Base-by-base conservation (phyloP, 2,329 filamentous ascomycete species). In the Alternaria hordeiaustralica region DNA sequence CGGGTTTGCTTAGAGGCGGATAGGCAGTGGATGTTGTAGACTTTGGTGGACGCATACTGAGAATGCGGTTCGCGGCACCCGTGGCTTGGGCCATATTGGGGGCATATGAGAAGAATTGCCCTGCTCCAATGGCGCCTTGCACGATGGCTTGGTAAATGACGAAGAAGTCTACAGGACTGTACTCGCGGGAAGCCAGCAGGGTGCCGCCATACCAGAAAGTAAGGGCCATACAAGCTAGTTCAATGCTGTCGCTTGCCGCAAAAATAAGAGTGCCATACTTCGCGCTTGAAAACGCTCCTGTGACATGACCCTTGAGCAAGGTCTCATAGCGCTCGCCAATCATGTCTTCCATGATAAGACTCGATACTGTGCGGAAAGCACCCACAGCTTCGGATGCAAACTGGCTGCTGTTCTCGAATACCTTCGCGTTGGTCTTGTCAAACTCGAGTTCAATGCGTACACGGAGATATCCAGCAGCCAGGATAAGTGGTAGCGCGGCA, bases 351-450 rank as follows among this genome's bases (percentile, higher is more conserved):
- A 94, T 86, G 1, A 89, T 91, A 18, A 94, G 82, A 1, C 90
- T 86, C 0, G 89, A 82, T 6, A 94, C 91, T 0, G 92, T 94
- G 10, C 91, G 85, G 76, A 92, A 92, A 0, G 91, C 91, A 2
- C 88, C 86, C 44, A 94, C 91, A 5, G 90, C 87, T 75, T 94
- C 92, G 1, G 90, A 87, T 0, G 90, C 91, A 69, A 93, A 93
- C 70, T 91, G 88, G 20, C 91, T 92, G 71, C 89, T 92, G 68
- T 90, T 87, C 15, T 87, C 85, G 68, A 92, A 93, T 0, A 92
- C 89, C 11, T 84, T 85, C 1, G 87, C 85, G 67, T 91, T 91
- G 84, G 91, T 87, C 69, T 87, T 84, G 65, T 91, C 89, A 63
- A 93, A 92, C 64, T 89, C 82, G n/a, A 88, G 77, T 75, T 91